Conservation (phyloP, 306 rosid species). For the Trifolium pratense region DNA sequence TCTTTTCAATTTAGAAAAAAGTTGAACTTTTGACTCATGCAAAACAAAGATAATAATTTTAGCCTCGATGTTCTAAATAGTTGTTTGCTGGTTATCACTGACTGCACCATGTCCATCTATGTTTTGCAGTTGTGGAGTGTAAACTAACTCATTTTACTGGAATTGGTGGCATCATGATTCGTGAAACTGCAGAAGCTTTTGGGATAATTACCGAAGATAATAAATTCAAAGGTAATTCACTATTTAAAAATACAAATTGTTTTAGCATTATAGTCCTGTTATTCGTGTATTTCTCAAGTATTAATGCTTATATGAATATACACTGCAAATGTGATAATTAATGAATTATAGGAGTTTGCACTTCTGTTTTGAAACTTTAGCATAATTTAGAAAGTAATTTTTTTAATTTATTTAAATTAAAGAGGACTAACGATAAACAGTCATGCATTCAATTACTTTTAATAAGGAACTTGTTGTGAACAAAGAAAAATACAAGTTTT, state of each 20-base stretch:
- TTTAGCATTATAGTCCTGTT: constrained; percentile 27
- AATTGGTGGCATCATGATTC: constrained; percentile 74
- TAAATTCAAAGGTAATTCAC: constrained; percentile 63
- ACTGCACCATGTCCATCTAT: constrained; percentile 27
- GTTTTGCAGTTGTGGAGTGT: constrained; percentile 74
- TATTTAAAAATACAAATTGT: constrained; percentile 18
- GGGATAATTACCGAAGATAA: constrained; percentile 74
- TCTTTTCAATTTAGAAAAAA: background rate
- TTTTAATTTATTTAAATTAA: too few relatives aligned
- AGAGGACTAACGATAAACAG: too few relatives aligned
- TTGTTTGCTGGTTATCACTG: constrained; percentile 17
- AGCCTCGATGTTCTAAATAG: background rate
- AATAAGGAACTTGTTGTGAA: too few relatives aligned
- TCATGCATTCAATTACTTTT: too few relatives aligned
- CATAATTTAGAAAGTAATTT: too few relatives aligned
- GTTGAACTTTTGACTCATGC: background rate
- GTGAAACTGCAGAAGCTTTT: constrained; percentile 85
- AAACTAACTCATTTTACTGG: constrained; percentile 62
- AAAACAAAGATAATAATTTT: background rate
- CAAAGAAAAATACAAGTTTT: too few relatives aligned
- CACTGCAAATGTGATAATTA: background rate
- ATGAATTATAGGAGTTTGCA: constrained; percentile 15
- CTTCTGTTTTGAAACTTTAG: constrained; percentile 6
- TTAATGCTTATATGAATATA: constrained; percentile 16
- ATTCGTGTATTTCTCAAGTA: constrained; percentile 20